These are phyloP conservation scores for Psilocybe azurescens DNA, from an alignment of 768 basidiomycete species.

Conservation along the genomic window DNA sequence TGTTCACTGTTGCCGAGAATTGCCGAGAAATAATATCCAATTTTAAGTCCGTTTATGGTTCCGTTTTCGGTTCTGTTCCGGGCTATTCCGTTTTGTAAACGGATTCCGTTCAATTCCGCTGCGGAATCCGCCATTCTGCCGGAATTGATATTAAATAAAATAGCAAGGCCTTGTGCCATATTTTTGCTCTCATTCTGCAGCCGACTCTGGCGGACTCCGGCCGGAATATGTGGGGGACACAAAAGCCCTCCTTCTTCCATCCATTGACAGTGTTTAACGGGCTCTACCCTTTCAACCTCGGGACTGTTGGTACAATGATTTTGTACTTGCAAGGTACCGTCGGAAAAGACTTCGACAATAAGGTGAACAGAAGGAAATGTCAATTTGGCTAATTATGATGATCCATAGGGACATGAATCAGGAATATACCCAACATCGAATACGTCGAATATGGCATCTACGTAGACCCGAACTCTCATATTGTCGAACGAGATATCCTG, in stretches of 20 bases:
- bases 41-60: too few species aligned
- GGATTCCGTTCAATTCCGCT: too few species aligned
- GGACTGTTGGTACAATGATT: constrained; percentile 46
- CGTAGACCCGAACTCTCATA: constrained; percentile 76
- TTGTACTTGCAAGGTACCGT: constrained; percentile 56
- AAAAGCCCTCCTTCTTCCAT: constrained; percentile 64
- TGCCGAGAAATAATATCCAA: too few species aligned
- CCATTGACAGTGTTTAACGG: constrained; percentile 88
- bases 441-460: constrained; percentile 77
- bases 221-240: too few species aligned
- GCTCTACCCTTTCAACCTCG: constrained; percentile 69
- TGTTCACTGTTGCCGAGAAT: too few species aligned
- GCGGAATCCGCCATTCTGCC: too few species aligned
- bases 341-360: constrained; percentile 81
- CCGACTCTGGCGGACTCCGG: too few species aligned
- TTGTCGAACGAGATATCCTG: constrained; percentile 32
- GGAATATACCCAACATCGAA: constrained; percentile 58
- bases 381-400: constrained; percentile 62
- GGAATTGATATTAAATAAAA: too few species aligned
- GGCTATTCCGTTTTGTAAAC: too few species aligned
- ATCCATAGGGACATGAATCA: constrained; percentile 3
- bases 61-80: too few species aligned
- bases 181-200: too few species aligned
- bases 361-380: constrained; percentile 83
- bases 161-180: too few species aligned